Conservation (phyloP, 305 asterid species). For the Fraxinus velutina region DNA sequence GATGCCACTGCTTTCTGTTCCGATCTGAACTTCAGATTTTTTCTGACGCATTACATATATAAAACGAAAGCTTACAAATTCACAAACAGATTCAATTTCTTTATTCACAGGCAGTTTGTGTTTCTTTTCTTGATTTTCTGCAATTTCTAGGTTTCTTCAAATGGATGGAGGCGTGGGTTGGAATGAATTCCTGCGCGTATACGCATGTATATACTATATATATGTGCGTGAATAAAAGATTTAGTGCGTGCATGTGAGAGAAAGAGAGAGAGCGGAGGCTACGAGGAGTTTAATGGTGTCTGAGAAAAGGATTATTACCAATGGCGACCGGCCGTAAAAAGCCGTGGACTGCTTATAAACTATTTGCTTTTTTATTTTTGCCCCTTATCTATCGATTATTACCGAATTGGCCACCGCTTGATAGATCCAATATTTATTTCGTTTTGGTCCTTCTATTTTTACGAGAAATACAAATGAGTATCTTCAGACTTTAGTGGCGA, state of each 20-base stretch:
- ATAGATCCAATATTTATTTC: background rate
- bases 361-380: background rate
- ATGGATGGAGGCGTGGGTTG: slow-evolving; percentile 3
- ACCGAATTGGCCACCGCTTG: background rate
- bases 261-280: slow-evolving; percentile 37
- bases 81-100: background rate
- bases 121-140: background rate
- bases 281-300: slow-evolving; percentile 55
- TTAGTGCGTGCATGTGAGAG: background rate
- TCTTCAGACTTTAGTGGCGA: background rate
- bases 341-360: background rate
- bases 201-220: background rate
- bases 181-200: slow-evolving; percentile 5
- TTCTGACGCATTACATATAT: slow-evolving; percentile 95
- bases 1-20: slow-evolving; percentile 97
- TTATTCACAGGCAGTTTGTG: background rate
- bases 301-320: slow-evolving; percentile 33
- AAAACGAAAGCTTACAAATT: slow-evolving; percentile 19
- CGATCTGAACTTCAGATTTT: slow-evolving; percentile 97
- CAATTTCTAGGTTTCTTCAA: background rate
- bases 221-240: slow-evolving; percentile 21
- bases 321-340: slow-evolving; percentile 47
- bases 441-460: background rate
- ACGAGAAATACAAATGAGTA: background rate
- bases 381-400: background rate